These are phyloP conservation scores for Pythium coloratum DNA, from an alignment of 352 stramenopile species.

Conservation along the genomic window DNA sequence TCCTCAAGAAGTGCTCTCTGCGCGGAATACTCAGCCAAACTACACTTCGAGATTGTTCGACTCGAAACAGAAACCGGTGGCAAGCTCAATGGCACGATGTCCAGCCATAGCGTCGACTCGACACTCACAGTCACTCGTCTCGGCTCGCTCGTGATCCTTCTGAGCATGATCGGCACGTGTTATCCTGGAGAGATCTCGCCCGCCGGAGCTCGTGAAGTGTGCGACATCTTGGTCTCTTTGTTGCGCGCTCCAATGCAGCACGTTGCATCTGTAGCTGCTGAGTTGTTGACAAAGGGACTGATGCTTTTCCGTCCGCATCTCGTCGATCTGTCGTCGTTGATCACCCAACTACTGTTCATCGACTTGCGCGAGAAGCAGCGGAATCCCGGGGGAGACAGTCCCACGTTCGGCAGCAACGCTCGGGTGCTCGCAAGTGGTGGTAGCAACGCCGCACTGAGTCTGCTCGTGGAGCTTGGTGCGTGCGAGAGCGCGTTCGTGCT, in stretches of 20 bases:
- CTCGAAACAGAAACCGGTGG: slow-evolving; percentile 64
- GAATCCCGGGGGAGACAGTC: slow-evolving; percentile 36
- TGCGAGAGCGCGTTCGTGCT: slow-evolving; percentile 82
- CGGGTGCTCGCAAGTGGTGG: slow-evolving; percentile 49
- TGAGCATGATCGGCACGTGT: slow-evolving; percentile 87
- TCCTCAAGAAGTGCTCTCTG: slow-evolving; percentile 46
- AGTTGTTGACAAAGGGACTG: slow-evolving; percentile 78
- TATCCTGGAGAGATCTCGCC: slow-evolving; percentile 83
- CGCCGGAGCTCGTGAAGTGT: slow-evolving; percentile 71
- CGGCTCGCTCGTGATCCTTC: slow-evolving; percentile 71
- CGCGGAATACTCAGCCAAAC: slow-evolving; percentile 76
- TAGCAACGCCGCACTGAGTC: slow-evolving; percentile 70
- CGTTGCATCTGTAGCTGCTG: slow-evolving; percentile 66
- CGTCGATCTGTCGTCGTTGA: slow-evolving; percentile 74
- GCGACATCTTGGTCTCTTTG: slow-evolving; percentile 70
- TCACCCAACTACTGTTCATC: slow-evolving; percentile 70
- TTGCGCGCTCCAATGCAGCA: slow-evolving; percentile 54
- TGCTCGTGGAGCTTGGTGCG: slow-evolving; percentile 76
- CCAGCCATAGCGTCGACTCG: slow-evolving; percentile 22
- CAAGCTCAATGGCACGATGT: slow-evolving; percentile 35
- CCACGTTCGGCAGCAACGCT: slow-evolving; percentile 45
- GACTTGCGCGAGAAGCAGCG: slow-evolving; percentile 73
- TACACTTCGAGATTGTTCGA: slow-evolving; percentile 77
- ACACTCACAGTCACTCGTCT: slow-evolving; percentile 56
- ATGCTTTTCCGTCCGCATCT: slow-evolving; percentile 85